Evolutionary conservation across 148 eudicot genomes (phyloP), one percentile per base, ranked within the genome.

Genomic region (Talinum fruticosum): DNA sequence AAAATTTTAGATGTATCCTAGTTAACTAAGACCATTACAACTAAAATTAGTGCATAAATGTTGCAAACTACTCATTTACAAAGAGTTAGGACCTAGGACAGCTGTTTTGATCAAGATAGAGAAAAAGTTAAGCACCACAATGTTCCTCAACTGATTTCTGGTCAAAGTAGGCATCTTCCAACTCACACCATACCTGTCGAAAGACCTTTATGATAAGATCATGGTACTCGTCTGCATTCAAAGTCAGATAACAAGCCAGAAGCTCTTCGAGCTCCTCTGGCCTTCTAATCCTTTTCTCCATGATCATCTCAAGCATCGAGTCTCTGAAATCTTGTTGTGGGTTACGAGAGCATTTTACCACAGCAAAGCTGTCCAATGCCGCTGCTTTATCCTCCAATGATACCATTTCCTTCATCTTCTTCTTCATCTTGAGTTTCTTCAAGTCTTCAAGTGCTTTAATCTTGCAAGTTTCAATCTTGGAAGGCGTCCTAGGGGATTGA

Each of bases 281-380:
- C 66, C 53, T 75, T 53, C 53, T 84, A 57, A 94, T 90, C 74
- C 86, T 79, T 45, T 85, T 87, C 74, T 79, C 92, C 6, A 68
- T 71, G 70, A 94, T 94, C 98, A 94, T 94, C 87, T 94, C 97
- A 19, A 92, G 29, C 97, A 94, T 94, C 26, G 98, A 94, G 16
- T 85, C 86, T 78, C 83, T 86, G 49, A 94, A 94, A 79, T 94
- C 98, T 34, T 79, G 68, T 16, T 80, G 79, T 29, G 97, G 97
- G n/a, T 92, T 79, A 6, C 71, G 34, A 10, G 98, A 92, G 47
- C 78, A 82, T 81, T 92, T 94, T 35, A 86, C 88, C 49, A 92
- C 87, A 6, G 98, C 98, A 75, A 83, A 90, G 78, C 92, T 92
- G 36, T 88, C 95, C 32, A 87, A 77, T 1, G 70, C 38, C 24